These are phyloP conservation scores for Trametes cubensis DNA, from an alignment of 768 basidiomycete species.

Conservation along the genomic window DNA sequence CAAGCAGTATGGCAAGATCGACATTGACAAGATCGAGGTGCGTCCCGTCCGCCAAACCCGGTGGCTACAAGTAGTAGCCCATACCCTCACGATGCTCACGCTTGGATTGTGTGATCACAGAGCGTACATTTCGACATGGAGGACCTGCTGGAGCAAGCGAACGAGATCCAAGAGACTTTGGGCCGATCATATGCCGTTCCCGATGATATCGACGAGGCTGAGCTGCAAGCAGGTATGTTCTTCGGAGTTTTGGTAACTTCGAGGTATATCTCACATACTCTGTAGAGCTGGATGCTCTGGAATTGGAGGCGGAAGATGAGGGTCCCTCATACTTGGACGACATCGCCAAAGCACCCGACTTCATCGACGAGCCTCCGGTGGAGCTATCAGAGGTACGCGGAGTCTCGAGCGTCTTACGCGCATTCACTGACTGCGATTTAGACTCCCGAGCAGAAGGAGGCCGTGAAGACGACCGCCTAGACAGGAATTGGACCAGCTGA, in stretches of 20 bases:
- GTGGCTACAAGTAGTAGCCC: not conserved
- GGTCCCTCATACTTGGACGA: conserved; percentile 87
- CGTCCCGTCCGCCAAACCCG: conserved; percentile 24
- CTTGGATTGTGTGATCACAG: conserved; percentile 42
- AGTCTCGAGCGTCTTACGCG: not conserved
- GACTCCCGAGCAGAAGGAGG: conserved; percentile 32
- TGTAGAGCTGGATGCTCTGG: conserved; percentile 90
- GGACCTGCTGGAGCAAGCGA: conserved; percentile 93
- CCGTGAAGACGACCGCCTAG: conserved; percentile 37
- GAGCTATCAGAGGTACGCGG: conserved; percentile 62
- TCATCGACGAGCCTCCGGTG: conserved; percentile 85
- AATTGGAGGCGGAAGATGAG: conserved; percentile 91
- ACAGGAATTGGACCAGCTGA: not conserved
- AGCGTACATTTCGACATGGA: conserved; percentile 98
- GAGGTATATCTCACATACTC: not conserved
- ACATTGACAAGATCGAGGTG: conserved; percentile 98
- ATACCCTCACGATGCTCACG: not conserved
- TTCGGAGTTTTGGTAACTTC: not conserved
- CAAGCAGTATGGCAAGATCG: conserved; percentile 96
- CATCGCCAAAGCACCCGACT: conserved; percentile 87
- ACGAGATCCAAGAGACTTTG: conserved; percentile 95
- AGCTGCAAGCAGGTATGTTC: conserved; percentile 86
- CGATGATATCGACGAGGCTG: conserved; percentile 96
- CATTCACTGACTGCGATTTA: not conserved
- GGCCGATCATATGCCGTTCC: conserved; percentile 95